Evolutionary conservation across 1,139 yeast species (phyloP), one percentile per base, ranked within the genome.

Genomic region (Suhomyces bribrorum): DNA sequence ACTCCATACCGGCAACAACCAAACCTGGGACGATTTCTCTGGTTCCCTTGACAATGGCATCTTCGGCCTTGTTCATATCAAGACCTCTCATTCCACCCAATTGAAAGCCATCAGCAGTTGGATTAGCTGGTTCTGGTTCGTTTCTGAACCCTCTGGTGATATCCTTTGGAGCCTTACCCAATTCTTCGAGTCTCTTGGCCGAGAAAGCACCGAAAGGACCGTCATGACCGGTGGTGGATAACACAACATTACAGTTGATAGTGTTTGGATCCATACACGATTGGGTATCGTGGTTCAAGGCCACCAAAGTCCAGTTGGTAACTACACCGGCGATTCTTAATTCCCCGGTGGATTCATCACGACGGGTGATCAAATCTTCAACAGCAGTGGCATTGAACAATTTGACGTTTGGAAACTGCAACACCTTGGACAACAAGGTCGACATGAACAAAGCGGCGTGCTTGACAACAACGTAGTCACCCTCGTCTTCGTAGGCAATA

Each of bases 261-360:
- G 88, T 84, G 66, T 84, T 83, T 41, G 92, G 92, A 56, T 84
- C 92, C 92, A 84, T 84, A 62, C 92, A 84, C 12, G 85, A 79
- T 60, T 84, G 90, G 45, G 80, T 79, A 57, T 81, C 86, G 56
- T 84, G 92, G 61, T 83, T 83, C 73, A 82, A 73, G 8, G 89
- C 73, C 25, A 84, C 90, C 53, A 83, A 68, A 15, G 90, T 84
- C 90, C 90, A 84, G 69, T 84, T 84, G 56, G 89, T 83, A 29
- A 84, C 92, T 20, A 84, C 90, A 57, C 90, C 92, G 17, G 88
- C 86, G 45, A 83, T 77, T 51, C 85, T 71, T 40, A 83, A 65
- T 46, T 77, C 75, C 30, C 85, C 86, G 24, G 73, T 61, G 29
- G 56, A 47, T 29, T 70, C 77, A 44, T 78, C 81, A 45, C 76